These are phyloP conservation scores for Lathyrus oleraceus DNA, from an alignment of 306 rosid genomes.

Conservation along the genomic window DNA sequence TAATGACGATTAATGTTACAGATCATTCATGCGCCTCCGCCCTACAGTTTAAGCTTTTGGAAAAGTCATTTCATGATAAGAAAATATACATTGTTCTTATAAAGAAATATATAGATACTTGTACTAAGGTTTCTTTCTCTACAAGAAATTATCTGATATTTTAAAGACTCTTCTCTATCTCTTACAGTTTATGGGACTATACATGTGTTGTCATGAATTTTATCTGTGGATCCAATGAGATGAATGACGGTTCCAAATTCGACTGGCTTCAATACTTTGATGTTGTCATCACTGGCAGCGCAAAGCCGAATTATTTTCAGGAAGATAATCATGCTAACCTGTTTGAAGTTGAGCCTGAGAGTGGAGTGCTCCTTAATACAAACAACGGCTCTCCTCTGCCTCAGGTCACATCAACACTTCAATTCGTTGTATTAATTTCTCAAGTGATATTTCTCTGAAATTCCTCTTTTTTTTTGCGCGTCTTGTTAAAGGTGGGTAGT, in stretches of 20 bases:
- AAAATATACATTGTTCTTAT: neutral
- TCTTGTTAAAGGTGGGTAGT: conserved; percentile 68
- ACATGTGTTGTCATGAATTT: conserved; percentile 90
- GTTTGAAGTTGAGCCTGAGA: conserved; percentile 84
- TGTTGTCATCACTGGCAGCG: conserved; percentile 96
- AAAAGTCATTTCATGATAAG: neutral
- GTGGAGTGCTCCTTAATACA: conserved; percentile 88
- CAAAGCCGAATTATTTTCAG: conserved; percentile 90
- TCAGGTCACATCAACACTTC: conserved; percentile 51
- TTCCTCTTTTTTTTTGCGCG: neutral
- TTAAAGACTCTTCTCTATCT: conserved; percentile 10
- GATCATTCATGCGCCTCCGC: neutral
- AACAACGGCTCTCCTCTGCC: conserved; percentile 95
- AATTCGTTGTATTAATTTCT: conserved; percentile 21
- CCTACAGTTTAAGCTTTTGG: neutral
- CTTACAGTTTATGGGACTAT: conserved; percentile 97
- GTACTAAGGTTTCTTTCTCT: conserved; percentile 17
- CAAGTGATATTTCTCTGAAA: neutral
- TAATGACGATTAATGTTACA: conserved; percentile 33
- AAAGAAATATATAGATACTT: neutral
- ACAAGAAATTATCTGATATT: neutral
- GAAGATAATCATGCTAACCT: conserved; percentile 85
- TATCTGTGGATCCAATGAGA: conserved; percentile 59
- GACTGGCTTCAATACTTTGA: conserved; percentile 92
- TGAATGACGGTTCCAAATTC: conserved; percentile 51